Evolutionary conservation across 2,329 filamentous ascomycete species (phyloP), one percentile per base, ranked within the genome.

Genomic region (Ophiostoma sp.): DNA sequence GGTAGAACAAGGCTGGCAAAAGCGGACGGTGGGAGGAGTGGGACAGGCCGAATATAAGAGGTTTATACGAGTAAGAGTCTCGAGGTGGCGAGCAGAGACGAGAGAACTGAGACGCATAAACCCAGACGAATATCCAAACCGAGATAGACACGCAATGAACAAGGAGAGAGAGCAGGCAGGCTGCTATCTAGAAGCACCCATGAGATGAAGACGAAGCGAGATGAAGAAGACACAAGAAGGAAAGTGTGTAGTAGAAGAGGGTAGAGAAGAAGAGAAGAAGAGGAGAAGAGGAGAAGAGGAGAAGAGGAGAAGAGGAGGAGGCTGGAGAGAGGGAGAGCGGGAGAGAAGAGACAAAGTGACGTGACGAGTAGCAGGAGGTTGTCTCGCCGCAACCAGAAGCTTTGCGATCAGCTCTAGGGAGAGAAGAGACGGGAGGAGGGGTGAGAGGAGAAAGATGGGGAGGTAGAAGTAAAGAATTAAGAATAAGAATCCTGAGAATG

Each of bases 401-500:
- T 66, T n/a, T 52, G 60, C 18, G 47, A 65, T 49, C 65, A 65
- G 65, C 60, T 49, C 65, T 64, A 38, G 66, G 44, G 36, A 44
- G 52, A 7, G 27, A 55, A 8, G 40, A 6, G 64, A 58, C 16
- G 40, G 18, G 27, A 18, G 40, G 16, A 64, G 55, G 55, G 55
- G 55, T 60, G 55, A 60, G 55, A 55, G 38, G 66, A 12, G 44
- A 45, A 52, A 69, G 67, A 40, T 67, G 58, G 63, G 49, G 64
- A 27, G 16, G 64, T 16, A 60, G 38, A 18, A 62, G 9, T 44
- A 45, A 55, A 18, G 49, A 55, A 55, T 11, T 55, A 55, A 55
- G 49, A 55, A 55, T 36, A 5, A 55, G 49, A 55, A 11, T 55
- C 49, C 18, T 27, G 49, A 55, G 18, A 38, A 60, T 60, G 55